Percentiles rank a stretch among this genome's conserved stretches.
phyloP scores from a whole-genome alignment of 2,329 filamentous ascomycete species.

The Zasmidium cellare region DNA sequence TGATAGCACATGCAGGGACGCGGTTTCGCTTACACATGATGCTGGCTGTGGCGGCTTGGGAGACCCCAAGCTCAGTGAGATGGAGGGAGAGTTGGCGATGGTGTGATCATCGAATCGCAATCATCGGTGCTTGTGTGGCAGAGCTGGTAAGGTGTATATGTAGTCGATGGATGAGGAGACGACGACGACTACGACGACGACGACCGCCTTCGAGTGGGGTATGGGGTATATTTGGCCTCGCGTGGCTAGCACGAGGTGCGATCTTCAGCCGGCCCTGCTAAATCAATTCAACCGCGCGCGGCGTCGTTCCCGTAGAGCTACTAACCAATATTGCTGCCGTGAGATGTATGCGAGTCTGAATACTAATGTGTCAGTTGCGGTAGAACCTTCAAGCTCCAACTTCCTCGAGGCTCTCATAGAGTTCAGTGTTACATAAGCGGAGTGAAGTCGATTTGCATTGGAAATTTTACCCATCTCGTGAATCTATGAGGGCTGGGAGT shows the following conservation, averaged over 20 bases:
- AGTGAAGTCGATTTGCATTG: not conserved
- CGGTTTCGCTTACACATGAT: conserved; percentile 18
- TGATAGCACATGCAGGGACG: conserved; percentile 15
- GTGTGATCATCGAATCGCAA: not conserved
- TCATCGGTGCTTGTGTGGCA: not conserved
- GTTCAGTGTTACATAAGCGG: not conserved
- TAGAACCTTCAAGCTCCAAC: not conserved
- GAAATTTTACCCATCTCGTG: too few relatives aligned
- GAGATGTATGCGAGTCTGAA: too few relatives aligned
- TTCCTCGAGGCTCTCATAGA: not conserved
- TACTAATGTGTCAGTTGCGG: too few relatives aligned
- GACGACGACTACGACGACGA: not conserved
- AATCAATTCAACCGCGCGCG: too few relatives aligned
- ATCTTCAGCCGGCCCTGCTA: too few relatives aligned
- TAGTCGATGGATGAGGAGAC: not conserved
- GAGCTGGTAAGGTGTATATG: too few relatives aligned
- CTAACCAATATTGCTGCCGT: too few relatives aligned
- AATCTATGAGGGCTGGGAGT: too few relatives aligned
- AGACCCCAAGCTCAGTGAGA: conserved; percentile 2
- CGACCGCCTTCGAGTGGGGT: not conserved
- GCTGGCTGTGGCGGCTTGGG: conserved; percentile 4
- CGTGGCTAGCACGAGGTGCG: too few relatives aligned
- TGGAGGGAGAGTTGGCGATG: not conserved
- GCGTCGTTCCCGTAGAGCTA: too few relatives aligned
- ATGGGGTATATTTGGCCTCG: too few relatives aligned